Evolutionary conservation across 208 protist genomes (phyloP).

Genomic region (Trypanosoma lewisi): DNA sequence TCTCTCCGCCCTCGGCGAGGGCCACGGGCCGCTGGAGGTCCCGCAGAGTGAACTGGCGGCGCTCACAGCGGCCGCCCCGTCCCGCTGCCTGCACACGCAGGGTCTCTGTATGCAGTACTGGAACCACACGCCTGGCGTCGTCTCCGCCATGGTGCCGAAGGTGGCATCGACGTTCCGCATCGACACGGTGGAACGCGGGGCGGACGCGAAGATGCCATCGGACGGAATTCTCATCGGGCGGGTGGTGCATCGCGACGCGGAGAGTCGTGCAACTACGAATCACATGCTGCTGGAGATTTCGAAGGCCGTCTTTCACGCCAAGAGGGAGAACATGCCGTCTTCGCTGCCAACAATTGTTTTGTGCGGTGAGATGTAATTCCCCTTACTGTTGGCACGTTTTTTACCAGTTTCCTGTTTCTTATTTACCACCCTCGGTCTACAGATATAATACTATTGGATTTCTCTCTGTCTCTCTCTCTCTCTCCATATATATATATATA

Average conservation of each 20-base stretch:
- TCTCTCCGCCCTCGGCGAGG: constrained; percentile 24
- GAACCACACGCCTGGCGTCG: constrained; percentile 13
- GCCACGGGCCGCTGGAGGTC: constrained; percentile 21
- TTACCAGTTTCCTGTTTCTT: background rate
- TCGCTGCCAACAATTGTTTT: constrained; percentile 23
- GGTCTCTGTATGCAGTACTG: constrained; percentile 30
- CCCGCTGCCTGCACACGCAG: constrained; percentile 1
- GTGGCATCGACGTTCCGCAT: constrained; percentile 31
- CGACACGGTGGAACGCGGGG: constrained; percentile 12
- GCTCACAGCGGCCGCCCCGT: constrained; percentile 3
- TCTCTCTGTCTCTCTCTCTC: too few relatives aligned
- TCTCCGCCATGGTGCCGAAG: background rate
- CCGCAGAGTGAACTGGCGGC: constrained; percentile 21
- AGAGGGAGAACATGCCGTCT: background rate
- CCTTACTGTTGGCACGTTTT: background rate
- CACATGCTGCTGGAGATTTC: constrained; percentile 20
- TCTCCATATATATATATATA: too few relatives aligned
- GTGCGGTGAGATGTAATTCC: constrained; percentile 31
- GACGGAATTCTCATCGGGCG: constrained; percentile 27
- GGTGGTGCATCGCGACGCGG: constrained; percentile 21
- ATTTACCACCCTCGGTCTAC: too few relatives aligned
- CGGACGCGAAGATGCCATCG: constrained; percentile 1
- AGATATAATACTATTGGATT: too few relatives aligned
- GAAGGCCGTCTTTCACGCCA: constrained; percentile 24
- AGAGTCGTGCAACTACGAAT: background rate